Evolutionary conservation across 2,329 filamentous ascomycete species (phyloP).

Genomic region (Paracoccidioides brasiliensis): DNA sequence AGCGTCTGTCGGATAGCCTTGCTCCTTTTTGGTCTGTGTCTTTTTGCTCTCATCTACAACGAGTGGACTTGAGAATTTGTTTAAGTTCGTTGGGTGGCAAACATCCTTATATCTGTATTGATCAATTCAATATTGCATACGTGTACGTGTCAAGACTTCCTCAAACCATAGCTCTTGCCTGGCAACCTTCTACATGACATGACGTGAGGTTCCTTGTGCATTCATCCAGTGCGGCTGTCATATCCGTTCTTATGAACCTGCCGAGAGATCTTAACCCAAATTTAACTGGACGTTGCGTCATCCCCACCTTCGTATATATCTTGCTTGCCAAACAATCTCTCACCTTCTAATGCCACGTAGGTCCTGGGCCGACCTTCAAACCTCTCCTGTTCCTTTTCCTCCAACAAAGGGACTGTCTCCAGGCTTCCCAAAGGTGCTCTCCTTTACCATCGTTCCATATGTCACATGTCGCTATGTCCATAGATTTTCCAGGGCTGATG

Average conservation of each 20-base stretch:
- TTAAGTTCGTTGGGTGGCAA: neutral
- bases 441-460: neutral
- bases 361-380: neutral
- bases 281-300: no score
- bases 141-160: no score
- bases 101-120: neutral
- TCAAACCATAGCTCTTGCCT: no score
- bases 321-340: neutral
- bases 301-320: neutral
- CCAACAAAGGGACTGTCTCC: neutral
- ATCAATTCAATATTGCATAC: neutral
- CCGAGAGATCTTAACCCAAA: neutral
- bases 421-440: neutral
- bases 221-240: no score
- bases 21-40: neutral
- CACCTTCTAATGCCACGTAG: neutral
- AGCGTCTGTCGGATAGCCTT: neutral
- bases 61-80: neutral
- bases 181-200: no score
- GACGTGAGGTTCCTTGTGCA: no score
- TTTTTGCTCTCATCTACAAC: neutral
- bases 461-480: neutral
- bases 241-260: neutral
- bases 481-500: neutral
- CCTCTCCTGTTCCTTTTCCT: neutral